Evolutionary conservation across 1,284 basidiomycete species (phyloP).

Genomic region (Leccinum ponderosum): DNA sequence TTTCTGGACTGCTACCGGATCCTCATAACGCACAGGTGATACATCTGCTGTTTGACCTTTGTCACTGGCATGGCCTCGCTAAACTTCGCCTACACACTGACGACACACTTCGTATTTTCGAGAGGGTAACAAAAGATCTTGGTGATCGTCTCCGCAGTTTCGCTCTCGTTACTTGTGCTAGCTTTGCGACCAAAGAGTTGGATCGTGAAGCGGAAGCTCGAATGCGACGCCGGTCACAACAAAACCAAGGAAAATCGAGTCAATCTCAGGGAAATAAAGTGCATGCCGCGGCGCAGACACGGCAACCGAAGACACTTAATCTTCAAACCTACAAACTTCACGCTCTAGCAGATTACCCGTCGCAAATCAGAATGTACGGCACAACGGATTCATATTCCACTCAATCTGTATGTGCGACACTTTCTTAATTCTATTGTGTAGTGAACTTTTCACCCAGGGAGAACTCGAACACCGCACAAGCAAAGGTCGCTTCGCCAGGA

Average conservation of each 20-base stretch:
- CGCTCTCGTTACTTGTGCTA: background rate
- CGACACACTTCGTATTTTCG: background rate
- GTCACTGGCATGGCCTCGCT: no score
- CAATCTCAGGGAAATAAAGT: no score
- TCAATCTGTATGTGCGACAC: no score
- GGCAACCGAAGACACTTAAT: background rate
- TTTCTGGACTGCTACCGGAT: background rate
- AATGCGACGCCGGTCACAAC: background rate
- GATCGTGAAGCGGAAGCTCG: background rate
- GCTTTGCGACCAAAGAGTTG: background rate
- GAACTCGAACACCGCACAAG: no score
- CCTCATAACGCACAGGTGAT: background rate
- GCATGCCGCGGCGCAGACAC: no score
- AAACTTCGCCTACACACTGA: no score
- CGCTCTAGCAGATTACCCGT: background rate
- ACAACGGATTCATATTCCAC: no score
- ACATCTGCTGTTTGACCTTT: background rate
- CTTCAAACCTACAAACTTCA: background rate
- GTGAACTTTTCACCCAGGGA: no score
- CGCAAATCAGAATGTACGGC: background rate
- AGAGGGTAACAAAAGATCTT: background rate
- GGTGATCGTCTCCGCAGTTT: background rate
- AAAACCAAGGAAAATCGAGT: background rate
- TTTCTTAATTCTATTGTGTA: no score
- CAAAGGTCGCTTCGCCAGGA: no score